These are phyloP conservation scores for Breynia disticha DNA, from an alignment of 441 rosid genomes.

Conservation along the genomic window DNA sequence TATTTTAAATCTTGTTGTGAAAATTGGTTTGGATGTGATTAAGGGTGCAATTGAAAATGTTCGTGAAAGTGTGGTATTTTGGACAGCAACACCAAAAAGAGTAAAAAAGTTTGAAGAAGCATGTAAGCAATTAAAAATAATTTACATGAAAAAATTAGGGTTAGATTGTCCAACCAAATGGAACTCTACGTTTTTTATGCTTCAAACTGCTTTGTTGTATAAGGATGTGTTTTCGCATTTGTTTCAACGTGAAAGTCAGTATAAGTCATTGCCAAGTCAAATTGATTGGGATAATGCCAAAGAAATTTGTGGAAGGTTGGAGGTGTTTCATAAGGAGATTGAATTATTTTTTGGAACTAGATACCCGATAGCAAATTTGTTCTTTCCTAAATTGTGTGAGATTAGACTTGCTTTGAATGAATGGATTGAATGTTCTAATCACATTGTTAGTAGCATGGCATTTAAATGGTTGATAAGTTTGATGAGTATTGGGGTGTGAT, in stretches of 20 bases:
- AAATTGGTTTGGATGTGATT: too few species aligned
- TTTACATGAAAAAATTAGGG: not conserved
- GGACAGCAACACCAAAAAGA: not conserved
- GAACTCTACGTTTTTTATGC: too few species aligned
- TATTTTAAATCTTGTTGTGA: constrained; percentile 12
- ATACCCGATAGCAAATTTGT: constrained; percentile 7
- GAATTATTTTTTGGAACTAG: constrained; percentile 4
- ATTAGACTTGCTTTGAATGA: too few species aligned
- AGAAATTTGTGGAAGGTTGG: not conserved
- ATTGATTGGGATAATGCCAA: not conserved
- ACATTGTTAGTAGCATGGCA: too few species aligned
- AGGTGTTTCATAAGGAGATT: not conserved
- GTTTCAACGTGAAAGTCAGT: not conserved
- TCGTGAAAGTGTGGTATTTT: constrained; percentile 5
- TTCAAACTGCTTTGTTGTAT: not conserved
- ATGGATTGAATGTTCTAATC: not conserved
- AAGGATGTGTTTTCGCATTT: not conserved
- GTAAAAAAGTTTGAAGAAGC: constrained; percentile 7
- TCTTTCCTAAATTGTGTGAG: not conserved
- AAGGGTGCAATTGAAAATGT: not conserved
- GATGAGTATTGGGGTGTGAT: too few species aligned
- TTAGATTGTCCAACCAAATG: constrained; percentile 8
- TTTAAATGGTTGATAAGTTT: too few species aligned
- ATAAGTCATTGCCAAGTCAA: not conserved
- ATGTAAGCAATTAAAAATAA: not conserved